Base-by-base conservation (phyloP, 1,284 basidiomycete species). In the Sphaerobolus stellatus region DNA sequence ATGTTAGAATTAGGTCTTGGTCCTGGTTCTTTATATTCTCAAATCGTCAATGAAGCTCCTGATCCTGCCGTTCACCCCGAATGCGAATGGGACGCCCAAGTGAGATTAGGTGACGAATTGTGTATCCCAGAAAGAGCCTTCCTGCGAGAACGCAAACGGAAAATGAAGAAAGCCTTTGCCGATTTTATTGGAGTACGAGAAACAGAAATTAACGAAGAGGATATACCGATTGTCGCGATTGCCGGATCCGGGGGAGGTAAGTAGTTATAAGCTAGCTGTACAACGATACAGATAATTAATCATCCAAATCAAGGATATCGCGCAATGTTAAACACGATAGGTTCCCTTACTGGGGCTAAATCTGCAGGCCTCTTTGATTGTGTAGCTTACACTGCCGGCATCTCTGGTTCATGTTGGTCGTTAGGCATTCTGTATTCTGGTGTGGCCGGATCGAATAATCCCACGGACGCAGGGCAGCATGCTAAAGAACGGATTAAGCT, bases 371-470 rank as follows among this genome's bases (percentile, higher is more conserved):
- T 75, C 1, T 60, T 73, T 5, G 69, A 73, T 57, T 69, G 68
- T 33, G 63, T 69, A 1, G 64, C 71, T 0, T 75, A 72, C 56
- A 67, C 70, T 6, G 65, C 72, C 16, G 74, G 68, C 7, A 74
- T 76, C n/a, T 74, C 71, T 38, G 72, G 73, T 60, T 61, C 69
- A 45, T 72, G 71, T 56, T 75, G 74, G 74, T 71, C 72, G 2
- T 58, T 76, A 28, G 68, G 69, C 14, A 62, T 67, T 4, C 53
- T 74, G n/a, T 73, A 74, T 55, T 71, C 71, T n/a, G 66, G 74
- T 1, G 70, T 74, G 9, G 62, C 68, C 1, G 72, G 72, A 20
- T 59, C 65, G 29, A 50, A 57, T 56, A 22, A 47, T 43, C 60
- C 70, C 6, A 25, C 50, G 8, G 52, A 59, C 8, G 67, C 63